These are phyloP conservation scores for Neophaeococcomyces mojaviensis DNA, from an alignment of 2,329 filamentous ascomycete genomes.

Conservation along the genomic window DNA sequence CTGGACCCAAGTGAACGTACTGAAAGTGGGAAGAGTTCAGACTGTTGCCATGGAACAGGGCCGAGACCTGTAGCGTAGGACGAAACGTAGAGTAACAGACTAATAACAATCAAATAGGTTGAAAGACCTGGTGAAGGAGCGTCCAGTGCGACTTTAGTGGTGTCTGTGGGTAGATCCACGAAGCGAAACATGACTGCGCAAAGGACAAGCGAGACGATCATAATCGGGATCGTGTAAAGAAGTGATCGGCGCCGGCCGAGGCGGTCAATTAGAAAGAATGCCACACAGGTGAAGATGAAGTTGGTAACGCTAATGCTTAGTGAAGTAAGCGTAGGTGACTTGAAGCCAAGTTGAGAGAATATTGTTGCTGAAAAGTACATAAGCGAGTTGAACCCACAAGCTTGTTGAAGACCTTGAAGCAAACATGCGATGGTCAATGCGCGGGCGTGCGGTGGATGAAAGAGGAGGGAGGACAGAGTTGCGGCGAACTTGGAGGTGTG, in stretches of 20 bases:
- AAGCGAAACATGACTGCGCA: slow-evolving; percentile 67
- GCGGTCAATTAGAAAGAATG: slow-evolving; percentile 68
- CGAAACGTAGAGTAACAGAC: slow-evolving; percentile 76
- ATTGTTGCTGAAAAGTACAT: slow-evolving; percentile 90
- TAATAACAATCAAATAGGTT: slow-evolving; percentile 56
- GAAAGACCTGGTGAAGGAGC: slow-evolving; percentile 34
- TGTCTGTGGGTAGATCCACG: slow-evolving; percentile 41
- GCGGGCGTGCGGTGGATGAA: slow-evolving; percentile 35
- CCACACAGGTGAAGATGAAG: slow-evolving; percentile 68
- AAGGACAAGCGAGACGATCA: slow-evolving; percentile 64
- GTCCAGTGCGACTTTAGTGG: slow-evolving; percentile 11
- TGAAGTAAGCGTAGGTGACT: slow-evolving; percentile 69
- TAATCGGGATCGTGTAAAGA: slow-evolving; percentile 74
- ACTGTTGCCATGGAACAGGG: slow-evolving; percentile 94
- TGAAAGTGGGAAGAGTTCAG: slow-evolving; percentile 70
- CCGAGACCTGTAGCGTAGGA: slow-evolving; percentile 81
- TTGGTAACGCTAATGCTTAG: slow-evolving; percentile 77
- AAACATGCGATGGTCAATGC: slow-evolving; percentile 79
- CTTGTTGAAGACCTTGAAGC: slow-evolving; percentile 78
- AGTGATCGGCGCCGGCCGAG: slow-evolving; percentile 74
- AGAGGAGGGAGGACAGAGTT: slow-evolving; percentile 32
- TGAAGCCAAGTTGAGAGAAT: slow-evolving; percentile 69
- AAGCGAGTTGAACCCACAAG: slow-evolving; percentile 82
- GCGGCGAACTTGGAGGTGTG: slow-evolving; percentile 11
- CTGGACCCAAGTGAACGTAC: slow-evolving; percentile 57